A percentile compares a stretch with the other conserved stretches of the same genome.
Evolutionary conservation across 176 grass and related monocot genomes (phyloP).

Genomic region (Tillandsia fasciculata): DNA sequence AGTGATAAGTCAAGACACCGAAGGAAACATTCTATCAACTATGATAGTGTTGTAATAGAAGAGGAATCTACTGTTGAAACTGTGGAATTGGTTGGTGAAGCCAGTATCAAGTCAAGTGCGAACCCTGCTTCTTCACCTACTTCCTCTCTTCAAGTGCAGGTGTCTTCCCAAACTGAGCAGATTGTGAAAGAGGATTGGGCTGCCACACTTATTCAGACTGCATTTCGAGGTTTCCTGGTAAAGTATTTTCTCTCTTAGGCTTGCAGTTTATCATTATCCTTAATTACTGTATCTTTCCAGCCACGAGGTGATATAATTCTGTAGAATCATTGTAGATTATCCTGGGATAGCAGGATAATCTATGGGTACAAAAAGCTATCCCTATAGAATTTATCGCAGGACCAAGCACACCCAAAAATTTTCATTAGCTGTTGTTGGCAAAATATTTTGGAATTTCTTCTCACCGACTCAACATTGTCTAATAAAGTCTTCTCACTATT

Average conservation of each 20-base stretch:
- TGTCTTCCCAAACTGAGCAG: conserved; percentile 37
- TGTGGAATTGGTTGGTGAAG: conserved; percentile 24
- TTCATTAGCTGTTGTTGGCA: too few relatives aligned
- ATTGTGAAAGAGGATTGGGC: conserved; percentile 47
- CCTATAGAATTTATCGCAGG: too few relatives aligned
- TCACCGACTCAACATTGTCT: too few relatives aligned
- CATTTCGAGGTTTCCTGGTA: conserved; percentile 88
- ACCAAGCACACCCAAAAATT: too few relatives aligned
- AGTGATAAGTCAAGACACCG: conserved; percentile 13
- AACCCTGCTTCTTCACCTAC: conserved; percentile 16
- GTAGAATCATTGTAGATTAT: too few relatives aligned
- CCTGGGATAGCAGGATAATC: too few relatives aligned
- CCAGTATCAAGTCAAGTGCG: conserved; percentile 25
- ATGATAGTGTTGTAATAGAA: conserved; percentile 9
- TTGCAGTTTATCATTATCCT: neutral
- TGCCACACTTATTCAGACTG: conserved; percentile 76
- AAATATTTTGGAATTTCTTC: too few relatives aligned
- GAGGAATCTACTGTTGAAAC: conserved; percentile 35
- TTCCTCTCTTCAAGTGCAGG: conserved; percentile 18
- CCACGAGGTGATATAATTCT: neutral
- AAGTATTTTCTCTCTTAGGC: neutral
- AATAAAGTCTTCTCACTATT: too few relatives aligned
- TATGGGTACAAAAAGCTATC: too few relatives aligned
- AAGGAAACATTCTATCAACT: conserved; percentile 25
- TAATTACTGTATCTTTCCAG: neutral